Conservation (phyloP, 176 grass and related monocot species). For the Juncus effusus region DNA sequence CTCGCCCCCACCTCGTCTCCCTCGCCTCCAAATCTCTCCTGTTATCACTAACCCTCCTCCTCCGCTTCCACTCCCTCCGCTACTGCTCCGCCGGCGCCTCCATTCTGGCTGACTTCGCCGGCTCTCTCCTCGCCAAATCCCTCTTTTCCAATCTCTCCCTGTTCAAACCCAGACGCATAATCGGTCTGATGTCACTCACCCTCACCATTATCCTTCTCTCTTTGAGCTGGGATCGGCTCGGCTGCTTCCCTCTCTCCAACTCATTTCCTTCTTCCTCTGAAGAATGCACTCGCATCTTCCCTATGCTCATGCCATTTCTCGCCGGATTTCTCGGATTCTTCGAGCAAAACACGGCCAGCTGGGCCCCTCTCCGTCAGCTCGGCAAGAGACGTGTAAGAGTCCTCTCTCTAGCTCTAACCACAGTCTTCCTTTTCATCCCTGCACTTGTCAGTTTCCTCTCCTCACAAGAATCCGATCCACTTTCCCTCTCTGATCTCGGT, state of each 20-base stretch:
- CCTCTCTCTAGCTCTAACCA: conserved; percentile 44
- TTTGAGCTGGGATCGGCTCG: conserved; percentile 39
- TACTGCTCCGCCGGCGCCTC: conserved; percentile 48
- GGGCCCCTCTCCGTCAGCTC: conserved; percentile 42
- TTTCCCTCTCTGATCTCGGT: conserved; percentile 30
- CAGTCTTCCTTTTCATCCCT: conserved; percentile 51
- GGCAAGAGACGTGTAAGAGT: conserved; percentile 43
- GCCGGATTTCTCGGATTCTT: conserved; percentile 58
- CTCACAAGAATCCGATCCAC: conserved; percentile 21
- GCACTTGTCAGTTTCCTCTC: conserved; percentile 48
- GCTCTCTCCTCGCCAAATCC: conserved; percentile 49
- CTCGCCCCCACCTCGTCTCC: conserved; percentile 32
- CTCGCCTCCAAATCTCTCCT: conserved; percentile 42
- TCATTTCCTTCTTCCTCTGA: conserved; percentile 17
- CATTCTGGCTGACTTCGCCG: conserved; percentile 71
- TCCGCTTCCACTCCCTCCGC: conserved; percentile 51
- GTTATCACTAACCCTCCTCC: conserved; percentile 48
- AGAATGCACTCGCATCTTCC: conserved; percentile 37
- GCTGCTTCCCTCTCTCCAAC: conserved; percentile 41
- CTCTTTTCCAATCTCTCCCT: conserved; percentile 43
- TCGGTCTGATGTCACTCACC: conserved; percentile 37
- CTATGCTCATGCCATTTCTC: conserved; percentile 41
- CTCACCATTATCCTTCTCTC: conserved; percentile 42
- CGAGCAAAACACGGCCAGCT: conserved; percentile 36
- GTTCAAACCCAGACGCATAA: conserved; percentile 1